A percentile compares a stretch with the other conserved stretches of the same genome.
Conservation (phyloP, 2,329 filamentous ascomycete species). For the Cladosporium austrohemisphaericum region DNA sequence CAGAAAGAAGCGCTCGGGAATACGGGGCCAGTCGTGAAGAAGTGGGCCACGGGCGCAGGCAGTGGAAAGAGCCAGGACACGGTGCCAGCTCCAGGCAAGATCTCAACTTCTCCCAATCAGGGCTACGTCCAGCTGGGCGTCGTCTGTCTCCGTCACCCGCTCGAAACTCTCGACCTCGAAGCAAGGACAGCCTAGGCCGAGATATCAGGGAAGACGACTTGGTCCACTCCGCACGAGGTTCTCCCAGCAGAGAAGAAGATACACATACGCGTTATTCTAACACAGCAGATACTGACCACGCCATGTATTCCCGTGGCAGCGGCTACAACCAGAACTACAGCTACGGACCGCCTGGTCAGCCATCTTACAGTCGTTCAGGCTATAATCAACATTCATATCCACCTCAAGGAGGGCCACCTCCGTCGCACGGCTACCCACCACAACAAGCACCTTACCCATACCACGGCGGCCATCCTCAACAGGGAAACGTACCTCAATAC, state of each 20-base stretch:
- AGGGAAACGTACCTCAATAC: slow-evolving; percentile 4
- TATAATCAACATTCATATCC: slow-evolving; percentile 44
- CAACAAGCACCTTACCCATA: slow-evolving; percentile 56
- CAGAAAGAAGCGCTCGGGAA: slow-evolving; percentile 4
- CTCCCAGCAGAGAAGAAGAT: slow-evolving; percentile 25
- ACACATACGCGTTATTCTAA: neutral
- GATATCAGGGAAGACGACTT: neutral
- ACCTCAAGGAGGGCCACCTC: slow-evolving; percentile 35
- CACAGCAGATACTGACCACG: slow-evolving; percentile 13
- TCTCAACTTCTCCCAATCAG: neutral
- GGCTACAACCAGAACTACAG: slow-evolving; percentile 28
- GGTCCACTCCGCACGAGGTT: slow-evolving; percentile 15
- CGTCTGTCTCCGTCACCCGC: neutral
- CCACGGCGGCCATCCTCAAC: slow-evolving; percentile 44
- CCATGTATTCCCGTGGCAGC: slow-evolving; percentile 32
- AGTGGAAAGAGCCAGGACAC: slow-evolving; percentile 6
- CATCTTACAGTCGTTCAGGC: slow-evolving; percentile 56
- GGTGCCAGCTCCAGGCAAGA: slow-evolving; percentile 17
- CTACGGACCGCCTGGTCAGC: slow-evolving; percentile 50
- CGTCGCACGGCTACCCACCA: slow-evolving; percentile 56
- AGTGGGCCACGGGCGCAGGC: neutral
- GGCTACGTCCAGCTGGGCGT: neutral
- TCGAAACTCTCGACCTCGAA: neutral
- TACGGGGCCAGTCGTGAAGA: slow-evolving; percentile 14
- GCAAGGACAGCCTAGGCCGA: slow-evolving; percentile 1